Conservation (phyloP, 2,329 filamentous ascomycete species). For the Botrytis byssoidea region DNA sequence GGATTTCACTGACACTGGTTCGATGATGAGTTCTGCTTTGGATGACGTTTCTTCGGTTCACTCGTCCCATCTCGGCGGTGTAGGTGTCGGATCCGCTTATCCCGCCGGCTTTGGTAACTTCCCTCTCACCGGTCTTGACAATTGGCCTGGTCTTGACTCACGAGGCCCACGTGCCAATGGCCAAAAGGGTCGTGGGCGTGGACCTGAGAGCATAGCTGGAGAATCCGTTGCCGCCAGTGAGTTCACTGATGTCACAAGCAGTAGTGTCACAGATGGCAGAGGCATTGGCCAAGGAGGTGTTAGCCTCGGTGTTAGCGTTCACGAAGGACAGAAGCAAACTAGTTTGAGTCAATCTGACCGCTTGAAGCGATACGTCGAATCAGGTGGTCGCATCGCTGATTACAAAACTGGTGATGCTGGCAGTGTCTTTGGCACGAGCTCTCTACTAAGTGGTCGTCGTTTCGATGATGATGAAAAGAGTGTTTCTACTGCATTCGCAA, state of each 20-base stretch:
- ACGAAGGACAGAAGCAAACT: conserved; percentile 68
- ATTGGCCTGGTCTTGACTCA: conserved; percentile 78
- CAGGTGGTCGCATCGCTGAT: conserved; percentile 64
- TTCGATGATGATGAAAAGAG: conserved; percentile 95
- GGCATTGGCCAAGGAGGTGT: conserved; percentile 81
- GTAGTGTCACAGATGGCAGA: conserved; percentile 73
- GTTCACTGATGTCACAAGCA: conserved; percentile 72
- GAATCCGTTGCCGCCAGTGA: conserved; percentile 93
- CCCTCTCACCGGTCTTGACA: conserved; percentile 57
- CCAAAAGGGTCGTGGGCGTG: conserved; percentile 64
- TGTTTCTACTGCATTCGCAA: conserved; percentile 93
- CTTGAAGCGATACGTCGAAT: conserved; percentile 91
- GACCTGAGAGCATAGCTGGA: conserved; percentile 77
- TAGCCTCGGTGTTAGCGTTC: conserved; percentile 78
- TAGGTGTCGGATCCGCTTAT: conserved; percentile 75
- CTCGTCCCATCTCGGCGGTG: conserved; percentile 83
- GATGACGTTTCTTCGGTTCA: conserved; percentile 97
- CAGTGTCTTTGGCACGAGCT: conserved; percentile 66
- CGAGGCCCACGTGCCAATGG: conserved; percentile 59
- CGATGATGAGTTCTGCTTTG: conserved; percentile 91
- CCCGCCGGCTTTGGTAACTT: conserved; percentile 96
- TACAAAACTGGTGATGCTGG: conserved; percentile 55
- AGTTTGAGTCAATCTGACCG: conserved; percentile 83
- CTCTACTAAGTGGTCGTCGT: conserved; percentile 41
- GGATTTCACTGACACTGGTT: conserved; percentile 65